Conservation (phyloP, 2,329 filamentous ascomycete species). For the Chlorencoelia australis region DNA sequence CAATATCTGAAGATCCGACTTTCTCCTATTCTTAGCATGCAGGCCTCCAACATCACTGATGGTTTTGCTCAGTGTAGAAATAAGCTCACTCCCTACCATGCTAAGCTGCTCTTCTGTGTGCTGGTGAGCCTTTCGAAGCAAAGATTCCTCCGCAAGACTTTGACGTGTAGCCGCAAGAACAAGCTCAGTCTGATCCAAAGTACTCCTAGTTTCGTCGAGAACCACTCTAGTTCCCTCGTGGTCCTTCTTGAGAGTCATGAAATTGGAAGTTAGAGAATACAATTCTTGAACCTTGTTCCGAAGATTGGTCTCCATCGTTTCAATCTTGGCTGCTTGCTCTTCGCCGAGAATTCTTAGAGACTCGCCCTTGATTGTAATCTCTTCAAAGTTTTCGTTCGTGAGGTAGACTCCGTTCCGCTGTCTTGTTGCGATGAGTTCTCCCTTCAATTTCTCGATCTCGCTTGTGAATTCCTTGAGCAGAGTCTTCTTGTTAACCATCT, state of each 20-base stretch:
- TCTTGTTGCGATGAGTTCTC: slow-evolving; percentile 82
- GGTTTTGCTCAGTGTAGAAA: slow-evolving; percentile 68
- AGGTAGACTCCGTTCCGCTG: slow-evolving; percentile 94
- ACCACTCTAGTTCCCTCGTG: slow-evolving; percentile 65
- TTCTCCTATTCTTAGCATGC: slow-evolving; percentile 76
- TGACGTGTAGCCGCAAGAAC: slow-evolving; percentile 69
- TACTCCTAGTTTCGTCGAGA: slow-evolving; percentile 69
- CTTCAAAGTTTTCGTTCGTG: slow-evolving; percentile 78
- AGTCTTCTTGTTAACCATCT: slow-evolving; percentile 85
- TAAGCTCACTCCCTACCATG: slow-evolving; percentile 62
- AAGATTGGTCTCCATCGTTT: slow-evolving; percentile 82
- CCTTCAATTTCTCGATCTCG: slow-evolving; percentile 92
- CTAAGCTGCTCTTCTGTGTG: slow-evolving; percentile 71
- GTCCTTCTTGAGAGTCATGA: slow-evolving; percentile 82
- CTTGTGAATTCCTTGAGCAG: slow-evolving; percentile 79
- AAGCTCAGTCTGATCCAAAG: slow-evolving; percentile 81
- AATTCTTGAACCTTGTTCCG: slow-evolving; percentile 92
- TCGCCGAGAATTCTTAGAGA: slow-evolving; percentile 84
- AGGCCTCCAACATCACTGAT: slow-evolving; percentile 73
- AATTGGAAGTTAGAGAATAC: slow-evolving; percentile 74
- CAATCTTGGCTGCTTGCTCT: slow-evolving; percentile 85
- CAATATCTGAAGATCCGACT: slow-evolving; percentile 69
- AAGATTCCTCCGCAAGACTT: slow-evolving; percentile 67
- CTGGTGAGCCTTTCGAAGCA: slow-evolving; percentile 74
- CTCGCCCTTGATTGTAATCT: slow-evolving; percentile 85